Base-by-base conservation (phyloP, 208 protist species). In the Leishmania guyanensis region DNA sequence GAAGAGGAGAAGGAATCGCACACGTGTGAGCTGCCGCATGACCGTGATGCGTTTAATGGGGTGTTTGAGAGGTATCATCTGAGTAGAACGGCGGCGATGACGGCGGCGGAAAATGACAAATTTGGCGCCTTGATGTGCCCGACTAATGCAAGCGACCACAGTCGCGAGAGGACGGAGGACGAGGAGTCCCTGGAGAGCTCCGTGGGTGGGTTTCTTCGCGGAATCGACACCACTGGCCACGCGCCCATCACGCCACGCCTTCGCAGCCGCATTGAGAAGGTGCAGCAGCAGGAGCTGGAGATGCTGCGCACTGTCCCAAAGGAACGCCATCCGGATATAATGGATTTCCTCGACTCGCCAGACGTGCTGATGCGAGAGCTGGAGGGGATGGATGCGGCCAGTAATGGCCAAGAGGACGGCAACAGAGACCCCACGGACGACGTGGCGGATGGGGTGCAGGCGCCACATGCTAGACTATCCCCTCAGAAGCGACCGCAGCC, bases 201-300 rank as follows among this genome's bases (percentile, higher is more conserved):
- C 16, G 14, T 62, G 20, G 64, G 8, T 17, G 70, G 54, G 12
- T n/a, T 58, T 3, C 54, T 70, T 46, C 79, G 81, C 1, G 78
- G 75, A 20, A 82, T 78, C 20, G 88, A 87, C 85, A 84, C 81
- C 4, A 91, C 83, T 5, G 86, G 88, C 43, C 82, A 88, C 70
- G 88, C 86, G n/a, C 86, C 84, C 50, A 84, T 91, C 74, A 84
- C 88, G 8, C 83, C 71, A n/a, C 78, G 81, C 2, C 82, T 90
- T 60, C 75, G 79, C 36, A 78, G 56, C n/a, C 80, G 81, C 64
- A 88, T 90, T 22, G 79, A 88, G 66, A 48, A 84, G 53, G 78
- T 90, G 62, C 88, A 90, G 76, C 69, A 78, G 33, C 65, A 77
- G 2, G 80, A 91, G 62, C 78, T 86, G 22, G 87, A 85, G 65